Base-by-base conservation (phyloP, 495 filamentous ascomycete genomes). In the Tetracladium setigerum region DNA sequence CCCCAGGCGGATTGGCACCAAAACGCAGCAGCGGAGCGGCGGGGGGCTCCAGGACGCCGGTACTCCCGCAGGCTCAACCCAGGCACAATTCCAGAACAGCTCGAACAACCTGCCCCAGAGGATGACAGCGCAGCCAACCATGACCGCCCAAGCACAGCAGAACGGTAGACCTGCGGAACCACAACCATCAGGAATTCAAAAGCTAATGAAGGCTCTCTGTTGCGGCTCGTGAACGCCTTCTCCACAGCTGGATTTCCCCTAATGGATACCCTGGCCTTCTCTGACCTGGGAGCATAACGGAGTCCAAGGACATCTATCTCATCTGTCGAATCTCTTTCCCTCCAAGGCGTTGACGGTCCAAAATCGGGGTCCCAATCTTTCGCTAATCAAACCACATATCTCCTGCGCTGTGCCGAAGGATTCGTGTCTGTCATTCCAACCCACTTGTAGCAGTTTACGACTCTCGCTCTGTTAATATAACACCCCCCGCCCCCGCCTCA, bases 81-180 rank as follows among this genome's bases (percentile, higher is more conserved):
- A 87, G 65, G 88, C 89, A 48, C 89, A 95, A 61, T 95, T 94
- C 72, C 85, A 89, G 69, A 86, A 82, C 72, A 89, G 85, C 67
- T 85, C 83, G 58, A 84, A 87, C 55, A 89, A 94, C 66, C 77
- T 94, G 47, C 80, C 83, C 19, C 77, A 77, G 49, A 73, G 81
- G 51, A 73, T 84, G 59, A 81, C 73, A 45, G 68, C 69, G 16
- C 81, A 81, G 55, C 75, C 73, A 46, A 67, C 65, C 24, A 66
- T 76, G 63, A 69, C 67, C 51, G 73, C 66, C 51, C 77, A 78
- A 52, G 68, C 59, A 39, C 58, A 42, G 54, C 58, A 54, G 64
- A 76, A 68, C 46, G 67, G 67, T 44, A 64, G 45, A 58, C 60
- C 31, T 50, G 57, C 42, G 18, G 73, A 78, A 40, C 67, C 66